phyloP scores from a whole-genome alignment of 257 asterid genomes.

The Buddleja alternifolia region DNA sequence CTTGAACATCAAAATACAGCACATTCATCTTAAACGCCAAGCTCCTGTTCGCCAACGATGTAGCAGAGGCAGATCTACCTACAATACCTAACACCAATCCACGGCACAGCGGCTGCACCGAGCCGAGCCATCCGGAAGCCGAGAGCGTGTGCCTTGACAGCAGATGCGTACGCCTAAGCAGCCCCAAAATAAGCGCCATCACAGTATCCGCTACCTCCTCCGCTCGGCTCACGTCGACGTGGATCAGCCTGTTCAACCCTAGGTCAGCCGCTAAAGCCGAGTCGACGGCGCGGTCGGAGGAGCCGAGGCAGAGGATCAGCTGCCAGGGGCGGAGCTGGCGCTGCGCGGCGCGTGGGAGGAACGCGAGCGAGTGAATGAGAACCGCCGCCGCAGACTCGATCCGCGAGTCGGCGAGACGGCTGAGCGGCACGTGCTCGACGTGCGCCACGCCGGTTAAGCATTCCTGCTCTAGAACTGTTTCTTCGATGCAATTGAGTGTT shows the following conservation, averaged over 20 bases:
- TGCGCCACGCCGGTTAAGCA: constrained; percentile 55
- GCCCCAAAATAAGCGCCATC: constrained; percentile 62
- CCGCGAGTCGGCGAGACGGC: constrained; percentile 63
- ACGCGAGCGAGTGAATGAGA: constrained; percentile 67
- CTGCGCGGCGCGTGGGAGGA: constrained; percentile 85
- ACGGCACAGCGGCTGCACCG: constrained; percentile 72
- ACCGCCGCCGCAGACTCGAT: constrained; percentile 73
- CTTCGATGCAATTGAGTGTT: constrained; percentile 75
- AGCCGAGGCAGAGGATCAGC: constrained; percentile 75
- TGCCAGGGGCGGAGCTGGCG: constrained; percentile 74
- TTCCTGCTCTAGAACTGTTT: constrained; percentile 51
- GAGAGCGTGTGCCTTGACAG: constrained; percentile 60
- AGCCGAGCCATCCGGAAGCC: constrained; percentile 75
- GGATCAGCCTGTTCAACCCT: constrained; percentile 58
- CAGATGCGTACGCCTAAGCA: constrained; percentile 65
- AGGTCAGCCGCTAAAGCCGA: constrained; percentile 68
- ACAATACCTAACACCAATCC: constrained; percentile 73
- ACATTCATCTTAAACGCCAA: constrained; percentile 73
- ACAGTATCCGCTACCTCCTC: constrained; percentile 77
- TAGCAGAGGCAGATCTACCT: constrained; percentile 71
- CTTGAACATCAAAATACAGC: constrained; percentile 64
- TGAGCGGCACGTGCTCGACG: constrained; percentile 69
- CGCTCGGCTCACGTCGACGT: constrained; percentile 64
- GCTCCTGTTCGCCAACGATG: constrained; percentile 57
- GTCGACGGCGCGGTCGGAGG: constrained; percentile 63